A percentile compares a stretch with the other conserved stretches of the same genome.
Conservation (phyloP, 257 asterid species). For the Solanum paucissectum region DNA sequence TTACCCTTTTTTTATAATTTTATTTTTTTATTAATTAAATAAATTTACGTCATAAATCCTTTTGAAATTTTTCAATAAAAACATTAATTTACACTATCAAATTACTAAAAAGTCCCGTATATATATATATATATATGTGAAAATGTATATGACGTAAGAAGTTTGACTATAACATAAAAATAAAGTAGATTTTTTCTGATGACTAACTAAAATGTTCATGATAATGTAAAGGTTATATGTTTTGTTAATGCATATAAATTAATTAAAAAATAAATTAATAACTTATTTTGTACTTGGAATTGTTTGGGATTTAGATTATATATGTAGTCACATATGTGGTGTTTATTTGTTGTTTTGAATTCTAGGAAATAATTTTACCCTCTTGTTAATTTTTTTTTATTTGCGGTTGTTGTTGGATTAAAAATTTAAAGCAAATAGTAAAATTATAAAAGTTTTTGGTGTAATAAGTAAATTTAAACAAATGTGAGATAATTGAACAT, state of each 20-base stretch:
- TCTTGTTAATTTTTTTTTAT: neutral
- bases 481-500: neutral
- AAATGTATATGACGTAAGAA: neutral
- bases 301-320: neutral
- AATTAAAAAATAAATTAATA: neutral
- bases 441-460: neutral
- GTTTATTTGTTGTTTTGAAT: neutral
- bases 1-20: neutral
- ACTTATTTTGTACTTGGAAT: neutral
- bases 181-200: neutral
- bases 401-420: neutral
- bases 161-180: neutral
- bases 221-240: neutral
- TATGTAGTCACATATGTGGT: neutral
- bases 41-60: neutral
- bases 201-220: neutral
- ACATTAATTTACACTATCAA: neutral
- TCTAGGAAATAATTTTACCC: neutral
- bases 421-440: neutral
- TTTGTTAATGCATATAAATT: neutral
- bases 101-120: too few species aligned
- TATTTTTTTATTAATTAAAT: too few species aligned
- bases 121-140: neutral
- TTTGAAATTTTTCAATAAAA: too few species aligned
- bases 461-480: neutral